Conservation (phyloP, 306 rosid species). For the Cucurbita ficifolia region DNA sequence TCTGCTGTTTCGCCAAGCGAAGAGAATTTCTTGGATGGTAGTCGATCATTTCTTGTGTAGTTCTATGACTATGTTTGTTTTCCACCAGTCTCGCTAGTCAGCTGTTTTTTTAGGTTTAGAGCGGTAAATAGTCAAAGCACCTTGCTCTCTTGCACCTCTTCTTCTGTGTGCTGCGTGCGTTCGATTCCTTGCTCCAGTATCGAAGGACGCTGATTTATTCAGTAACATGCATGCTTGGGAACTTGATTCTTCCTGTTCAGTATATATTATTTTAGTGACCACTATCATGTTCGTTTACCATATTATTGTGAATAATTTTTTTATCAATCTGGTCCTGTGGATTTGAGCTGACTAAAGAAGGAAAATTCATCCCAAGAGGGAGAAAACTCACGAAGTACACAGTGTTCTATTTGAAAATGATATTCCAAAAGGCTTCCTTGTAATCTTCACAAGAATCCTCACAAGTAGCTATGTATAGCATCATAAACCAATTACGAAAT, state of each 20-base stretch:
- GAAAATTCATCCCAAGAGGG: too few relatives aligned
- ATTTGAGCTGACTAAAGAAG: too few relatives aligned
- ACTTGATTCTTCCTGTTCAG: not conserved
- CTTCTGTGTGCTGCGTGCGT: not conserved
- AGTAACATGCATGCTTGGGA: not conserved
- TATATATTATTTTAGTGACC: not conserved
- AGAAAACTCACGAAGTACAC: too few relatives aligned
- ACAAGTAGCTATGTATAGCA: too few relatives aligned
- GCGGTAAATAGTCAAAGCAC: not conserved
- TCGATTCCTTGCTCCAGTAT: not conserved
- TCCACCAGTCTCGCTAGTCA: not conserved
- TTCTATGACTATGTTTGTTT: not conserved
- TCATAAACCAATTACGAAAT: too few relatives aligned
- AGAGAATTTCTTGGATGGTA: not conserved
- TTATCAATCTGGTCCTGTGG: too few relatives aligned
- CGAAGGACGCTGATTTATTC: not conserved
- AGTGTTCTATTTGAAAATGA: too few relatives aligned
- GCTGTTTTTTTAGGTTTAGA: not conserved
- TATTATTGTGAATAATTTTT: not conserved
- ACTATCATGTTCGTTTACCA: not conserved
- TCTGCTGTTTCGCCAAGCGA: not conserved
- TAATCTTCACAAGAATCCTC: too few relatives aligned
- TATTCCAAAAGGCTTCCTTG: too few relatives aligned
- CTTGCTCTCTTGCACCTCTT: not conserved
- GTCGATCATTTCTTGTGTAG: not conserved